Evolutionary conservation across 192 early-diverging fungal species (phyloP).

Genomic region (Umbelopsis sp.): DNA sequence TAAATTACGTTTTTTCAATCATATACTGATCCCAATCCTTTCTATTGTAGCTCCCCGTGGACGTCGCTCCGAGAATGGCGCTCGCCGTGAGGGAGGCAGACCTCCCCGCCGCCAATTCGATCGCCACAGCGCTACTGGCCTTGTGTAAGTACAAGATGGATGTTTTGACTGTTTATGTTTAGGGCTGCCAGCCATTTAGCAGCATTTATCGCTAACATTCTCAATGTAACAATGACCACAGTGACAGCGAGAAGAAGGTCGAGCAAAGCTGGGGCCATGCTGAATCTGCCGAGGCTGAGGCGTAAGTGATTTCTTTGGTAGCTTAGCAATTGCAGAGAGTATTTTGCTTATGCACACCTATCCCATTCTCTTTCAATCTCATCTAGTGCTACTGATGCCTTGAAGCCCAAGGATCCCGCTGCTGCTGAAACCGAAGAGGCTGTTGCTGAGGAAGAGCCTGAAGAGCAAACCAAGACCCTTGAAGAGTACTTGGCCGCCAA

Average conservation of each 20-base stretch:
- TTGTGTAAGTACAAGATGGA: conserved; percentile 37
- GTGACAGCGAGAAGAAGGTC: conserved; percentile 92
- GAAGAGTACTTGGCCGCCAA: conserved; percentile 84
- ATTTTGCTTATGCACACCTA: too few relatives aligned
- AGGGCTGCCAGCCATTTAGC: too few relatives aligned
- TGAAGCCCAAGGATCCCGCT: conserved; percentile 34
- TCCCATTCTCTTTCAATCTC: background rate
- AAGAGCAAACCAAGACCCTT: conserved; percentile 82
- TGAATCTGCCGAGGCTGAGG: conserved; percentile 57
- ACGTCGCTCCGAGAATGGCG: conserved; percentile 42
- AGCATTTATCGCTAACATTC: too few relatives aligned
- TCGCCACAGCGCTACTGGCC: conserved; percentile 82
- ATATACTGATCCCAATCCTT: background rate
- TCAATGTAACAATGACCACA: too few relatives aligned
- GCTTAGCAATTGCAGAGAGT: too few relatives aligned
- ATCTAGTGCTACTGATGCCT: conserved; percentile 17
- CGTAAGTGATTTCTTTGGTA: conserved; percentile 44
- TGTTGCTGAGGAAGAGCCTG: conserved; percentile 65
- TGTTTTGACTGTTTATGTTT: too few relatives aligned
- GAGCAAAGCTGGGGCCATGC: conserved; percentile 82
- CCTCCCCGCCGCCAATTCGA: conserved; percentile 68
- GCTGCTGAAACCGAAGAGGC: conserved; percentile 41
- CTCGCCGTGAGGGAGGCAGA: conserved; percentile 46
- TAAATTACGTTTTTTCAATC: background rate
- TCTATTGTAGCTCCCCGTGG: conserved; percentile 18